Evolutionary conservation across 352 stramenopile species (phyloP).

Genomic region (Pythium monospermum): DNA sequence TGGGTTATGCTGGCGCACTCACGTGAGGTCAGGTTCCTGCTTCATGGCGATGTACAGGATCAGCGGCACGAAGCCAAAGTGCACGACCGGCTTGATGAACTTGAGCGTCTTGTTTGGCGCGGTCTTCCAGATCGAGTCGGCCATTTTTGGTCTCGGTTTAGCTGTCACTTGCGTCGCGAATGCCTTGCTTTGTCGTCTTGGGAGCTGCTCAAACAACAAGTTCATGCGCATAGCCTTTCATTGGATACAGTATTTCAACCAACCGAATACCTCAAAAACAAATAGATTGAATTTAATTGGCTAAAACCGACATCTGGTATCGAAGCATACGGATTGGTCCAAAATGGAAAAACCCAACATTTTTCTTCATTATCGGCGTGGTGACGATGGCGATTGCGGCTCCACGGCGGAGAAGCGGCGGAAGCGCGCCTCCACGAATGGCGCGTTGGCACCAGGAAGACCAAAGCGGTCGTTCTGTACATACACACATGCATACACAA

Average conservation of each 20-base stretch:
- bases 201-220: too few species aligned
- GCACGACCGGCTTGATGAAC: constrained; percentile 79
- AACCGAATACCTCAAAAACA: constrained; percentile 4
- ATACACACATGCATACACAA: too few species aligned
- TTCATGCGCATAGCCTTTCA: too few species aligned
- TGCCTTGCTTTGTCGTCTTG: too few species aligned
- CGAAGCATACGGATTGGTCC: too few species aligned
- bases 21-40: constrained; percentile 74
- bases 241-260: constrained; percentile 16
- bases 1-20: constrained; percentile 14
- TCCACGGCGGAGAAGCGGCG: constrained; percentile 52
- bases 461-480: constrained; percentile 49
- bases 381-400: constrained; percentile 23
- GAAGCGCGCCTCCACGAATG: constrained; percentile 67
- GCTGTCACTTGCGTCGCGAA: neutral
- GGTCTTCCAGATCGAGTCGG: constrained; percentile 73
- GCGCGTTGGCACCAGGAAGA: constrained; percentile 30
- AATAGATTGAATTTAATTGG: too few species aligned
- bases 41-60: constrained; percentile 76
- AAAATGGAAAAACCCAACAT: too few species aligned
- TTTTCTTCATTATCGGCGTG: too few species aligned
- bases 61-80: constrained; percentile 77
- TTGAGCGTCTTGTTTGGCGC: constrained; percentile 73
- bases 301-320: too few species aligned
- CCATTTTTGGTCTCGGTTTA: constrained; percentile 13